These are phyloP conservation scores for Exsudoporus frostii DNA, from an alignment of 768 basidiomycete species.

Conservation along the genomic window DNA sequence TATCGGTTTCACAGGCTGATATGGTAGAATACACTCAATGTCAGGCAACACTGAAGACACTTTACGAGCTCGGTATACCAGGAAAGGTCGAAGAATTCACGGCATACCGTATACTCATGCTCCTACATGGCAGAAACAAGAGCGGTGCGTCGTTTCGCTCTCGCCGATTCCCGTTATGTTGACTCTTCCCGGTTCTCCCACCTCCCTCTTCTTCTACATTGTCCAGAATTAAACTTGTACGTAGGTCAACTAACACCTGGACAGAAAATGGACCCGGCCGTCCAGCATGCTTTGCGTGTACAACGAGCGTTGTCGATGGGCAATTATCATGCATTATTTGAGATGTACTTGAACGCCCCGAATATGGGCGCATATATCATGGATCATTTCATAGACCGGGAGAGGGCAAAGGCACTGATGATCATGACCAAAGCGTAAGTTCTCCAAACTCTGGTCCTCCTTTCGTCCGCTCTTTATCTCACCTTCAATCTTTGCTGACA, in stretches of 20 bases:
- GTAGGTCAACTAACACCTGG: slow-evolving; percentile 95
- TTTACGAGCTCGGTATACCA: slow-evolving; percentile 91
- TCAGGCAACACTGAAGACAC: slow-evolving; percentile 81
- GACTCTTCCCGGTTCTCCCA: background rate
- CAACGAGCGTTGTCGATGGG: slow-evolving; percentile 87
- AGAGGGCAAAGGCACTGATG: slow-evolving; percentile 80
- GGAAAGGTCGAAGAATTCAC: slow-evolving; percentile 96
- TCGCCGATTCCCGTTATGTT: background rate
- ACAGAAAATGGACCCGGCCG: slow-evolving; percentile 79
- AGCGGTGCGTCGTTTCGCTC: slow-evolving; percentile 60
- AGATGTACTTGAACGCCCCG: slow-evolving; percentile 76
- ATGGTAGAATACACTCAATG: slow-evolving; percentile 99
- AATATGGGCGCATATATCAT: slow-evolving; percentile 99
- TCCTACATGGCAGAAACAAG: slow-evolving; percentile 89
- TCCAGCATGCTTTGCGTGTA: slow-evolving; percentile 86
- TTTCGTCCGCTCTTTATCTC: background rate
- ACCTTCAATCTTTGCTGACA: slow-evolving; percentile 32
- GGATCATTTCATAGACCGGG: slow-evolving; percentile 96
- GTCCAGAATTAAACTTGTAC: slow-evolving; percentile 87
- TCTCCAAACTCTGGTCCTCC: background rate
- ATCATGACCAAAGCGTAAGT: slow-evolving; percentile 93
- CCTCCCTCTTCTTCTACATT: background rate
- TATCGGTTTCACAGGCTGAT: slow-evolving; percentile 61
- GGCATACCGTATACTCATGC: slow-evolving; percentile 95
- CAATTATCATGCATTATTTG: slow-evolving; percentile 93